Evolutionary conservation across 2,329 filamentous ascomycete species (phyloP), one percentile per base, ranked within the genome.

Genomic region (Neonectria sp.): DNA sequence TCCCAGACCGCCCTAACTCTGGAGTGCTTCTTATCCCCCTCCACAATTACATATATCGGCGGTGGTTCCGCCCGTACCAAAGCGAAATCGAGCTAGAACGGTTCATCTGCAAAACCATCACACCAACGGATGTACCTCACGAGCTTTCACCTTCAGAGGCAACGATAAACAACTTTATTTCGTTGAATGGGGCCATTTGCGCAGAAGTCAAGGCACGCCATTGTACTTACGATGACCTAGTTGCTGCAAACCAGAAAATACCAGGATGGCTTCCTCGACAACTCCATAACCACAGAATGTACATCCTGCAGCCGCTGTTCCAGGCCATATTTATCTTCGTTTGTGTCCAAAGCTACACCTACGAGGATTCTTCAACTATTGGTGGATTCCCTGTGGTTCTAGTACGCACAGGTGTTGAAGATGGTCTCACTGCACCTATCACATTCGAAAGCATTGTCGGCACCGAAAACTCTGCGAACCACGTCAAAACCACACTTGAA

Each of bases 371-470:
- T 12, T 31, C 9, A 8, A 52, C 12, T 9, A 29, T 60, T 3
- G 46, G 57, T 15, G 1, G 7, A 13, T 8, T 60, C 2, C 45
- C 57, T 6, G 57, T 43, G 11, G 27, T 55, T 35, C 17, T 61
- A 6, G 59, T 55, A 13, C 49, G 59, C 13, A 61, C 59, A 7
- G 59, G 49, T 24, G 25, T 62, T 8, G 56, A 71, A 51, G 59
- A 65, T 24, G 59, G 60, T 3, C 60, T 70, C 0, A 68, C 62
- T 17, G 59, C 65, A 9, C 68, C 67, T 4, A 68, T 70, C 55
- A 60, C 64, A 11, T 71, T 71, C 27, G 59, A 70, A 13, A 12
- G 21, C 49, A 25, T 43, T n/a, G 48, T 55, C 12, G 48, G 33
- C 2, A 12, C 12, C 17, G 37, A 17, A 12, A 15, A 29, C 24